Base-by-base conservation (phyloP, 148 eudicot species). In the Camellia granthamiana region DNA sequence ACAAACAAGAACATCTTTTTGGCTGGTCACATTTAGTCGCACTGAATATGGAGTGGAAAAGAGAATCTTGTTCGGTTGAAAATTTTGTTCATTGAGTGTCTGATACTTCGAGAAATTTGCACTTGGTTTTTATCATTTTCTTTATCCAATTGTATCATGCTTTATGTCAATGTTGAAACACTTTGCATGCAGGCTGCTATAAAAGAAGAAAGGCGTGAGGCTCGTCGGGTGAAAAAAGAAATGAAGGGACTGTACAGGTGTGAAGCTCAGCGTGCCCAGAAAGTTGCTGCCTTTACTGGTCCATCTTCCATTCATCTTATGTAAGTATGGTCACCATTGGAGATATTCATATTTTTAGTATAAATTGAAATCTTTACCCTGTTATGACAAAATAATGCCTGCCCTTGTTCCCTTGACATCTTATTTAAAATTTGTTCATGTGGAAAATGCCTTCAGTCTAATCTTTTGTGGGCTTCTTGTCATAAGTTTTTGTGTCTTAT, bases 301-400 rank as follows among this genome's bases (percentile, higher is more conserved):
- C 98, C 98, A 85, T 94, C 99, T 43, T 85, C 98, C 82, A 90
- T 91, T 79, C 99, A 89, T 87, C 93, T 93, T 70, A 88, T 86
- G 92, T 96, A 61, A 89, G 81, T 70, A 72, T 62, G 69, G 1
- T 58, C 6, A 44, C 7, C 19, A 44, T 69, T 19, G 56, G 43
- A 61, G 69, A 64, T 47, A n/a, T 21, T 14, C 78, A 43, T 23
- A 47, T 42, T 61, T 62, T 61, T 76, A 1, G 16, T 19, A 16
- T 14, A 42, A 56, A 38, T 30, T 54, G 47, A 56, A 3, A 23
- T 44, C 23, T 9, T 18, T 7, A 6, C 9, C 9, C 54, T 69
- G 16, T 46, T 46, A 46, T 69, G 55, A 69, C 13, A 10, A 18
- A 15, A 69, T 46, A 69, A n/a, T 46, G 12, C 2, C 12, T 13